Evolutionary conservation across 139 green algal species (phyloP), one percentile per base, ranked within the genome.

Genomic region (Nannochloris sp.): DNA sequence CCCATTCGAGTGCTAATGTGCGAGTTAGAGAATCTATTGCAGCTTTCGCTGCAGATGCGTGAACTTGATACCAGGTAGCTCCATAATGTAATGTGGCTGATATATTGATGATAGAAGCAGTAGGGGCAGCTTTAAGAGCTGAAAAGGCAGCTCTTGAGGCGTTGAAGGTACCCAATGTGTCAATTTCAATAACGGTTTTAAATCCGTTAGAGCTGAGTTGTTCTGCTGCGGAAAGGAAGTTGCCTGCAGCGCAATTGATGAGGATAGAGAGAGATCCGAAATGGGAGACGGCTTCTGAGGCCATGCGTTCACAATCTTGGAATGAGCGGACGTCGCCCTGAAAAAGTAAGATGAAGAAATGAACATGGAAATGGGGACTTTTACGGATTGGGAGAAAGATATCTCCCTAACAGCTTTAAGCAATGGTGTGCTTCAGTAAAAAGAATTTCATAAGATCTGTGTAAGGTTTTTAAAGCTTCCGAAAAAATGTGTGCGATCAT

Each of bases 181-280:
- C 92, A 47, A 98, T 98, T 59, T 98, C 92, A 80, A 98, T 87
- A 6, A 98, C 92, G 75, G 89, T 95, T 6, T 67, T 70, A 71
- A 97, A 98, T n/a, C 87, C 92, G 47, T 96, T 96, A 12, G 74
- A 62, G 2, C 74, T 81, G 3, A 98, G 78, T 53, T 90, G 74
- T 70, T 96, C 87, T 32, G 90, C 88, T 35, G 88, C 73, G 0
- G 81, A 68, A 51, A 86, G 44, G 61, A 92, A 92, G 68, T 92
- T 92, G 38, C 85, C 85, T 23, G 92, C 92, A 13, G 92, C 92
- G 59, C 87, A 92, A 73, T 98, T 98, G 45, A 98, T 83, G 25
- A 98, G 77, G 55, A 98, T 87, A 81, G 95, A 75, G 2, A 98
- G 62, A 6, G 68, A 23, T 6, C 81, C 83, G 56, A 84, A 87